Evolutionary conservation across 2,329 filamentous ascomycete genomes (phyloP).

Genomic region (Dothideomycetidae sp.): DNA sequence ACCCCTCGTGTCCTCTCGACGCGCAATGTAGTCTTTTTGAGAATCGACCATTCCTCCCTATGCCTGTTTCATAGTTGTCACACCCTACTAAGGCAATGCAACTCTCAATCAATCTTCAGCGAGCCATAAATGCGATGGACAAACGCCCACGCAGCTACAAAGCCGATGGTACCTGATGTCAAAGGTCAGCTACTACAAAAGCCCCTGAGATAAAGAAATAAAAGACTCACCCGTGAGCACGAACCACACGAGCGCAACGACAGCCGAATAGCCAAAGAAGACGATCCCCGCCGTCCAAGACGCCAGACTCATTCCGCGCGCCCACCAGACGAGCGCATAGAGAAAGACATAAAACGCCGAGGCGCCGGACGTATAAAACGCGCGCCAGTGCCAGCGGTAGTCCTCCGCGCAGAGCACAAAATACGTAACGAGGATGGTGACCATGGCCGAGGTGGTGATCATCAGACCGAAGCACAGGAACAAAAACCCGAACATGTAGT

Average conservation of each 20-base stretch:
- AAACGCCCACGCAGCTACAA: constrained; percentile 89
- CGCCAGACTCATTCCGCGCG: constrained; percentile 73
- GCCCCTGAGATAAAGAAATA: background rate
- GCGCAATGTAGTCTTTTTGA: too few relatives aligned
- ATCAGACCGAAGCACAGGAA: constrained; percentile 96
- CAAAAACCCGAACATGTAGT: constrained; percentile 99
- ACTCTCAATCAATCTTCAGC: constrained; percentile 83
- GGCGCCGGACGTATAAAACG: constrained; percentile 82
- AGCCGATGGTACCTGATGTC: constrained; percentile 75
- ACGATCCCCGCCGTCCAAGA: constrained; percentile 76
- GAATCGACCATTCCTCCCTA: too few relatives aligned
- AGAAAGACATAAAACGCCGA: constrained; percentile 84
- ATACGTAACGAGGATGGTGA: constrained; percentile 88
- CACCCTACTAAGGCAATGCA: too few relatives aligned
- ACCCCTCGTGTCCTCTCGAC: too few relatives aligned
- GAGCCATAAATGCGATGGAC: constrained; percentile 86
- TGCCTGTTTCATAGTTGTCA: too few relatives aligned
- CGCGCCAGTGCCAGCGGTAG: constrained; percentile 98
- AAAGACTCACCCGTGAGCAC: constrained; percentile 73
- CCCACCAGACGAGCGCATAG: constrained; percentile 82
- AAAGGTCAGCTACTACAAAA: background rate
- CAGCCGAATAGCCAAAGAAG: constrained; percentile 81
- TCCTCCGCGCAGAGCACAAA: constrained; percentile 93
- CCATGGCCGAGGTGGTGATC: constrained; percentile 86
- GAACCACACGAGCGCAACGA: constrained; percentile 85